Conservation (phyloP, 192 early-diverging fungal species). For the Coemansia sp. region DNA sequence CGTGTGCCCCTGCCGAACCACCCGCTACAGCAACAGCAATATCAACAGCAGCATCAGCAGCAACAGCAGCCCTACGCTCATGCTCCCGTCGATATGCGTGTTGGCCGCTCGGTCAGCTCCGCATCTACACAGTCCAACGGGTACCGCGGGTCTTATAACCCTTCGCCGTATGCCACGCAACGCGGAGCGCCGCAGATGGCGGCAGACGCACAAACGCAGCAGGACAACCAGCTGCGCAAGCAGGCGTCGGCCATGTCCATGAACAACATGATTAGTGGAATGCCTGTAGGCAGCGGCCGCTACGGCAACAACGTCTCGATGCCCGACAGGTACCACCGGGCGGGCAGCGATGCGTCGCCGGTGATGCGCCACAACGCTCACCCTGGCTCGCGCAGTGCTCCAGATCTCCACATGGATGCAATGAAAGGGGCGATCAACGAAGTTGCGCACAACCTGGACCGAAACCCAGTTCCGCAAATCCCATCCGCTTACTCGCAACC, state of each 20-base stretch:
- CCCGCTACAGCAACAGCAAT: background rate
- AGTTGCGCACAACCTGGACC: constrained; percentile 22
- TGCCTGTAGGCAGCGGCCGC: constrained; percentile 4
- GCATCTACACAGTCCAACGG: constrained; percentile 36
- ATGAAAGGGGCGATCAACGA: constrained; percentile 33
- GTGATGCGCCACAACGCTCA: constrained; percentile 23
- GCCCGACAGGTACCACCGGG: constrained; percentile 3
- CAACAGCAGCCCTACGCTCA: constrained; percentile 7
- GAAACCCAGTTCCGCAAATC: constrained; percentile 41
- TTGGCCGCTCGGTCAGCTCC: constrained; percentile 42
- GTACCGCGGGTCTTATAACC: constrained; percentile 22
- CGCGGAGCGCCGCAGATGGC: constrained; percentile 22
- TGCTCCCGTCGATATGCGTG: constrained; percentile 24
- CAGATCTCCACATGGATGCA: constrained; percentile 43
- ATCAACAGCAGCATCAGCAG: background rate
- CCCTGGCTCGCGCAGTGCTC: constrained; percentile 47
- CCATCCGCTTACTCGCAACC: constrained; percentile 24
- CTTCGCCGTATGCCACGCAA: constrained; percentile 30
- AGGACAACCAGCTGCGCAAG: constrained; percentile 29
- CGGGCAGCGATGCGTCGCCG: constrained; percentile 6
- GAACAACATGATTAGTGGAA: background rate
- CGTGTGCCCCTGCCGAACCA: background rate
- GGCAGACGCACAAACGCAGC: constrained; percentile 10
- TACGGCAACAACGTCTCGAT: constrained; percentile 1
- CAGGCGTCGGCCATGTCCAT: constrained; percentile 40